Evolutionary conservation across 768 basidiomycete genomes (phyloP), one percentile per base, ranked within the genome.

Genomic region (Infundibulicybe gibba): DNA sequence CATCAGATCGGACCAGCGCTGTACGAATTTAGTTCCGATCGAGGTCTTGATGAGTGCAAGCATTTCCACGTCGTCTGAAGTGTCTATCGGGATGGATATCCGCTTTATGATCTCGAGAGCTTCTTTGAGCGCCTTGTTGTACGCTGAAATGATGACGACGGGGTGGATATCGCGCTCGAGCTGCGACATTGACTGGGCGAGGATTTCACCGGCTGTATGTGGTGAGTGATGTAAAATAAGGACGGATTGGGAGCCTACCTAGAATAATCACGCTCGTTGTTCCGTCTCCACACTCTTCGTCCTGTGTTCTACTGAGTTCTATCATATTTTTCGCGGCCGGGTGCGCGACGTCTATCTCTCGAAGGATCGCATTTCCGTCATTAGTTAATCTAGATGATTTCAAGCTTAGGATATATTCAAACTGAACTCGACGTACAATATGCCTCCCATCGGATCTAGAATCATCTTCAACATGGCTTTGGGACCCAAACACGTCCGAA

Each of bases 391-490:
- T 97, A 54, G 8, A 19, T n/a, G n/a, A 20, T 25, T 30, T 20
- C 34, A 17, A 41, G 35, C 32, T 35, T 49, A 8, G 25, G 25
- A 25, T 8, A 25, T 25, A 25, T 25, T 25, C 21, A 30, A 37
- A 45, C 45, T 41, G 32, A 31, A 41, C 21, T 33, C 33, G 40
- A 74, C 83, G 45, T 48, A 95, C 95, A 97, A 61, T 57, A 99
- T 98, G 45, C 97, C 97, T 44, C 97, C 97, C 97, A 99, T 98
- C 1, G 94, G 94, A 71, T 98, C 95, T 38, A 97, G 70, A 56
- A 98, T 97, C 97, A 99, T 98, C 77, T 98, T 99, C 44, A 98
- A 73, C 97, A 98, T 98, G 35, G 97, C 85, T 61, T 97, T 95
- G 1, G 95, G 95, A 1, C 94, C 97, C 32, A 98, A 67, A 79